Percentiles rank a stretch among this genome's conserved stretches.
These are phyloP conservation scores for Trichoderma citrinoviride DNA, from an alignment of 2,329 filamentous ascomycete species.

Conservation along the genomic window DNA sequence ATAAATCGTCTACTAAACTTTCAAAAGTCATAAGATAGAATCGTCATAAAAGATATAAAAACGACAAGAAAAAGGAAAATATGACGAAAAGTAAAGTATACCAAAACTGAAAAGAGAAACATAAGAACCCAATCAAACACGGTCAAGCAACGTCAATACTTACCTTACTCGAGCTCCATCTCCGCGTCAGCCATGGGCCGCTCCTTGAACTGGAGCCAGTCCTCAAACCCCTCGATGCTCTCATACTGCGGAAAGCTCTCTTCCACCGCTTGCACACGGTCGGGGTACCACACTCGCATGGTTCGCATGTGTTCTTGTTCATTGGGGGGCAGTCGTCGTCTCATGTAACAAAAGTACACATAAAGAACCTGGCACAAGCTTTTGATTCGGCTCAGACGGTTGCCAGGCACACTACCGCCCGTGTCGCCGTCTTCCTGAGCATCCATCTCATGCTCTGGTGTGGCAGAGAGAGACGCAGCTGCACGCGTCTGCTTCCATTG, in stretches of 20 bases:
- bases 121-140: background rate
- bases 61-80: background rate
- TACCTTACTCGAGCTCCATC: background rate
- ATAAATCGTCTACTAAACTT: background rate
- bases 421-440: background rate
- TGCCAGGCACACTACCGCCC: too few relatives aligned
- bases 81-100: background rate
- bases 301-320: background rate
- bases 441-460: background rate
- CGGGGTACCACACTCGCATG: background rate
- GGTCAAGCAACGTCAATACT: background rate
- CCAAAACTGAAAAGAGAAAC: background rate
- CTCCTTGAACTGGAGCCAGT: background rate
- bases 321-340: background rate
- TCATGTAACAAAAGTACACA: constrained; percentile 19
- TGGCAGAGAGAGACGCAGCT: background rate
- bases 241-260: constrained; percentile 20
- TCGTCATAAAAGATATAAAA: background rate
- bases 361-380: constrained; percentile 17
- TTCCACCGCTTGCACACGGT: background rate
- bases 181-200: background rate
- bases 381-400: background rate
- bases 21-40: background rate
- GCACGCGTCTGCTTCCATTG: background rate
- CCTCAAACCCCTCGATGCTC: constrained; percentile 8